Percentiles rank a stretch among this genome's conserved stretches.
These are phyloP conservation scores for Melampsora larici-populina DNA, from an alignment of 1,284 basidiomycete species.

Conservation along the genomic window DNA sequence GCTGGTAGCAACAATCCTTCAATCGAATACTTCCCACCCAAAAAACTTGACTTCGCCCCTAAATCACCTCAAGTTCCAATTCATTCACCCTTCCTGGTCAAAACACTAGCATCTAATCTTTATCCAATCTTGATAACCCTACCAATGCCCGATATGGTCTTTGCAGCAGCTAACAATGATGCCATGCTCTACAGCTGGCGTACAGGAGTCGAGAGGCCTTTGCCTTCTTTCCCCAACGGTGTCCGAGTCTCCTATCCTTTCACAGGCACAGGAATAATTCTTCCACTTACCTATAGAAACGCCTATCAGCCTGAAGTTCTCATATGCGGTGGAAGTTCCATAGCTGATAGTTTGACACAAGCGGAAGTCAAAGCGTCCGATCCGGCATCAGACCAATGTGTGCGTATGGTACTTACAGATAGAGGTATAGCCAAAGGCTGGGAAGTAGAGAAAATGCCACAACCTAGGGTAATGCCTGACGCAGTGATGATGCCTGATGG, in stretches of 20 bases:
- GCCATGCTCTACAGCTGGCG: slow-evolving; percentile 75
- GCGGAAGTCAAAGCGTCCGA: slow-evolving; percentile 67
- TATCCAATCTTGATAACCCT: slow-evolving; percentile 73
- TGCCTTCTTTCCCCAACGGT: slow-evolving; percentile 71
- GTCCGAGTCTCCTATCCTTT: slow-evolving; percentile 80
- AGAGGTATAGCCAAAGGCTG: slow-evolving; percentile 68
- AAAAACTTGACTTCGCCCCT: slow-evolving; percentile 62
- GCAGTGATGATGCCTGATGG: slow-evolving; percentile 74
- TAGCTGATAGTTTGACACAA: slow-evolving; percentile 64
- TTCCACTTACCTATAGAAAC: slow-evolving; percentile 66
- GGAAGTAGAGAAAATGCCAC: slow-evolving; percentile 70
- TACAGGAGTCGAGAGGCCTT: slow-evolving; percentile 63
- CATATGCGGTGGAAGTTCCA: slow-evolving; percentile 70
- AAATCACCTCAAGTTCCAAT: slow-evolving; percentile 64
- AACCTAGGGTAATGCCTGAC: slow-evolving; percentile 71
- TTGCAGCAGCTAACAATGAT: slow-evolving; percentile 73
- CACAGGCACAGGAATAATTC: slow-evolving; percentile 71
- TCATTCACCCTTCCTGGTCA: slow-evolving; percentile 63
- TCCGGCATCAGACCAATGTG: slow-evolving; percentile 69
- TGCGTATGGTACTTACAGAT: slow-evolving; percentile 65
- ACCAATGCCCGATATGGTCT: slow-evolving; percentile 65
- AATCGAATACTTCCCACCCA: slow-evolving; percentile 34
- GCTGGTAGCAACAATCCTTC: slow-evolving; percentile 27
- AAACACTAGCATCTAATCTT: slow-evolving; percentile 72
- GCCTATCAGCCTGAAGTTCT: slow-evolving; percentile 68